Evolutionary conservation across 345 rosid species (phyloP).

Genomic region (Gossypium turneri): DNA sequence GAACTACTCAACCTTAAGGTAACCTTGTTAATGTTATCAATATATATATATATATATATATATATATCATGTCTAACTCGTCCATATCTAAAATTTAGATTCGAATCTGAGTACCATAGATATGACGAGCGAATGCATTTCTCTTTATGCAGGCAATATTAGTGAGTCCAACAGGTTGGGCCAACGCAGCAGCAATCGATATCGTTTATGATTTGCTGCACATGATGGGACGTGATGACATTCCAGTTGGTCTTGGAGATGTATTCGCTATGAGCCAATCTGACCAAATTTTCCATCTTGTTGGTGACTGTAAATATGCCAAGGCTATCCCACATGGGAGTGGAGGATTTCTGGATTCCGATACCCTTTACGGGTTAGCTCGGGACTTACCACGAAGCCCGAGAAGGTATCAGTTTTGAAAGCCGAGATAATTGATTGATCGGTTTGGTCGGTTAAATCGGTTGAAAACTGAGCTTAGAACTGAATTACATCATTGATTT

Average conservation of each 20-base stretch:
- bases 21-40: not conserved
- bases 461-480: not conserved
- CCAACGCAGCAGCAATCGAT: constrained; percentile 88
- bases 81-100: no score
- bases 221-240: constrained; percentile 99
- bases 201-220: constrained; percentile 78
- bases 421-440: not conserved
- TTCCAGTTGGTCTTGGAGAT: constrained; percentile 80
- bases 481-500: constrained; percentile 2
- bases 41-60: not conserved
- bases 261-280: constrained; percentile 72
- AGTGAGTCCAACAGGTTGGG: constrained; percentile 92
- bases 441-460: not conserved
- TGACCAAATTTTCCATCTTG: constrained; percentile 35
- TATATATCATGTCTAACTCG: no score
- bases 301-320: constrained; percentile 75
- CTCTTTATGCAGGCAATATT: constrained; percentile 54
- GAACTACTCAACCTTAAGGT: constrained; percentile 72
- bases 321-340: constrained; percentile 74
- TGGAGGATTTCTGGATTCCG: constrained; percentile 86
- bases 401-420: constrained; percentile 44
- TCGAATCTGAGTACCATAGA: no score
- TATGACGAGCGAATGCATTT: not conserved
- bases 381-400: constrained; percentile 80
- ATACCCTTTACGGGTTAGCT: constrained; percentile 84